Conservation (phyloP, 371 early-diverging fungal species). For the Nematocida minor region DNA sequence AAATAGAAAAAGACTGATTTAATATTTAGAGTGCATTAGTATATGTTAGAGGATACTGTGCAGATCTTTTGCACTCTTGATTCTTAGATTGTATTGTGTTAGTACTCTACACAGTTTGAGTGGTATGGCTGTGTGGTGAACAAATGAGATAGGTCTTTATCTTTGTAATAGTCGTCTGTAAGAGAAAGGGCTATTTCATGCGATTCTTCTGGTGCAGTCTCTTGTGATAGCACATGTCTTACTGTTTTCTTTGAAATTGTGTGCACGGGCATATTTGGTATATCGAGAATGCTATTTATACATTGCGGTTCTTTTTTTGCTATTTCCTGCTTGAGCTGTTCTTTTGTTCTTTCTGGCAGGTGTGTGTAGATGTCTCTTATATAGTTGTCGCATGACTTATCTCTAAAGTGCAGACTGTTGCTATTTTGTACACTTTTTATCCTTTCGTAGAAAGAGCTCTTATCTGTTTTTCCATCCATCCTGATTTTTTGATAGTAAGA, state of each 20-base stretch:
- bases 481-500: not conserved
- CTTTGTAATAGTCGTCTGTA: not conserved
- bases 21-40: no score
- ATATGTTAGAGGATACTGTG: no score
- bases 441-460: not conserved
- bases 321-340: no score
- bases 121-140: not conserved
- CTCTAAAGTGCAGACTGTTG: not conserved
- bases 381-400: not conserved
- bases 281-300: not conserved
- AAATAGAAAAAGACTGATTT: no score
- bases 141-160: conserved; percentile 2
- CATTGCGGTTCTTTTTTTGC: no score
- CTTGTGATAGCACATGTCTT: not conserved
- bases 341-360: not conserved
- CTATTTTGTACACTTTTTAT: not conserved
- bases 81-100: no score
- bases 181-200: not conserved
- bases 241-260: conserved; percentile 2
- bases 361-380: not conserved
- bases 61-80: no score
- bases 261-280: not conserved
- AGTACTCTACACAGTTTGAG: conserved; percentile 5
- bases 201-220: not conserved
- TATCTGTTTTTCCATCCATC: not conserved